Percentiles rank a stretch among this genome's conserved stretches.
phyloP scores from a whole-genome alignment of 1,284 basidiomycete species.

The Heterobasidion irregulare region DNA sequence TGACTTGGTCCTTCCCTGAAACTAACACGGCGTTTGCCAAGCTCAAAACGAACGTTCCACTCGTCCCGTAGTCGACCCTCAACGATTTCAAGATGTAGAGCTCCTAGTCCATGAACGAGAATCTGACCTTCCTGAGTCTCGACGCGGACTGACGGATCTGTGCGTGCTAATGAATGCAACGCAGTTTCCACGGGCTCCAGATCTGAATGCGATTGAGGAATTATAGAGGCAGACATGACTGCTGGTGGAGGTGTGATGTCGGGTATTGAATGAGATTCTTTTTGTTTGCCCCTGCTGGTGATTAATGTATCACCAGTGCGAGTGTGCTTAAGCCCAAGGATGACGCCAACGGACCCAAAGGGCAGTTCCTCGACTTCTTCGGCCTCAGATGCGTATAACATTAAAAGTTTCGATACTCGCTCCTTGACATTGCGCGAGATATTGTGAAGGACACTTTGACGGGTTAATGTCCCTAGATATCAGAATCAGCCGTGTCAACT shows the following conservation, averaged over 20 bases:
- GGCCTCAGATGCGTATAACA: slow-evolving; percentile 75
- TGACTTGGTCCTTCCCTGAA: slow-evolving; percentile 59
- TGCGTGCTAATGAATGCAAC: slow-evolving; percentile 67
- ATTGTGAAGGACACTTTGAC: slow-evolving; percentile 59
- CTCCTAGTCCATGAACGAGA: slow-evolving; percentile 77
- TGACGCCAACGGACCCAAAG: slow-evolving; percentile 80
- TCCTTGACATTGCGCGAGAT: slow-evolving; percentile 64
- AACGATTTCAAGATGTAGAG: slow-evolving; percentile 83
- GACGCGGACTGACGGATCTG: slow-evolving; percentile 77
- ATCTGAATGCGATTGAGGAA: slow-evolving; percentile 79
- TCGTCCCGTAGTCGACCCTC: slow-evolving; percentile 74
- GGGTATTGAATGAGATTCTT: slow-evolving; percentile 36
- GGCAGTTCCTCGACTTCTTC: slow-evolving; percentile 76
- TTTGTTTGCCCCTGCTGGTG: slow-evolving; percentile 29
- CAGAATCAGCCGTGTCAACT: slow-evolving; percentile 1
- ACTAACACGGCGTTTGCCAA: slow-evolving; percentile 72
- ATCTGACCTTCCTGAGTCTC: slow-evolving; percentile 78
- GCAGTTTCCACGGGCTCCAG: slow-evolving; percentile 71
- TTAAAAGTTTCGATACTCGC: slow-evolving; percentile 66
- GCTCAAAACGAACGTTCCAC: slow-evolving; percentile 72
- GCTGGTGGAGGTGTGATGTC: slow-evolving; percentile 69
- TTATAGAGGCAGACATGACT: slow-evolving; percentile 72
- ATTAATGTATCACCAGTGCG: slow-evolving; percentile 85
- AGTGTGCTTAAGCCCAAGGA: slow-evolving; percentile 77
- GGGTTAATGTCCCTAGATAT: slow-evolving; percentile 54